Evolutionary conservation across 352 stramenopile species (phyloP), one percentile per base, ranked within the genome.

Genomic region (Phytophthora pinifolia): DNA sequence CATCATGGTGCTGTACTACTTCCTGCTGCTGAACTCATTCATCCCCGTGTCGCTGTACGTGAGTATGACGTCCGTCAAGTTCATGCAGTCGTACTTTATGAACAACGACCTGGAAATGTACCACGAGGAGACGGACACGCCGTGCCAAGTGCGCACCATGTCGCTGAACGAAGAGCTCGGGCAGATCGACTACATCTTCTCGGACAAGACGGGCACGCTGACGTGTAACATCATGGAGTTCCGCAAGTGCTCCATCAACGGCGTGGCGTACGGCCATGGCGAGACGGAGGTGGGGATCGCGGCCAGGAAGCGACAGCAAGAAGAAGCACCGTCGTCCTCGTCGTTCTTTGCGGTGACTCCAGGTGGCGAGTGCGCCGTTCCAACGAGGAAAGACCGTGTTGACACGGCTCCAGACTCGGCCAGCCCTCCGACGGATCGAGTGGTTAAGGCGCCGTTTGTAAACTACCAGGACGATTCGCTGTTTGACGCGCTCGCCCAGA

Each of bases 171-270:
- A 98, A 59, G 92, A 98, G 37, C 70, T 98, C 3, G 93, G 93
- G 1, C 92, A 98, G 70, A 92, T 98, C 34, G 83, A 92, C 59
- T 96, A 96, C 62, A 89, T 98, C 22, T 98, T 98, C 49, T 90
- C 71, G 30, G 94, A 98, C 66, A 98, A 98, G 71, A 98, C 94
- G 9, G 95, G 95, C 14, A 98, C 95, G 9, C 61, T 98, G 22
- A 98, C 95, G 39, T 93, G 90, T 53, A 98, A 98, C 65, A 80
- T 98, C 25, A 98, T 98, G 95, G 86, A 98, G 62, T 99, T 99
- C 66, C 97, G 97, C 42, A 95, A 97, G 50, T 98, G 91, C 65
- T 96, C 89, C 25, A 96, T 99, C 43, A 94, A 98, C 60, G 93
- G 92, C 31, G 73, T 97, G 17, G 67, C 89, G 18, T 98, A 98